A percentile compares a stretch with the other conserved stretches of the same genome.
Conservation (phyloP, 1,284 basidiomycete species). For the Coriolopsis trogii region DNA sequence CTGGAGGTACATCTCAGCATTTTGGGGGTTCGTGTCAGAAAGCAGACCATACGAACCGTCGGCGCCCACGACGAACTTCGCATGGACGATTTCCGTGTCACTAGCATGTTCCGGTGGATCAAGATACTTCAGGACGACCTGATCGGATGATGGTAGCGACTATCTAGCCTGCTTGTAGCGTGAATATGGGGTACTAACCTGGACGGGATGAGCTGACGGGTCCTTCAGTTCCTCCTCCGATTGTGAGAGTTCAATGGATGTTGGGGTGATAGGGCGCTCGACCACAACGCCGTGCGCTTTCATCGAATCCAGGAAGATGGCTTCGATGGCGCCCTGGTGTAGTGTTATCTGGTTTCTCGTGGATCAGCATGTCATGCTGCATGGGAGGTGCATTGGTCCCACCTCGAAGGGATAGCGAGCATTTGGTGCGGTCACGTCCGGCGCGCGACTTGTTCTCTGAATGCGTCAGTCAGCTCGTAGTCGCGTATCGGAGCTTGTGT, state of each 20-base stretch:
- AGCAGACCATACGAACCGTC: constrained; percentile 42
- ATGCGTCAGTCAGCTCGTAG: neutral
- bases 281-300: constrained; percentile 48
- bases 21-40: neutral
- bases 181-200: constrained; percentile 38
- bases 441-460: constrained; percentile 60
- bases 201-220: constrained; percentile 54
- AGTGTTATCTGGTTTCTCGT: constrained; percentile 54
- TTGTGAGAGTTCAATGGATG: constrained; percentile 52
- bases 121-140: constrained; percentile 42
- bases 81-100: constrained; percentile 47
- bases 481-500: neutral
- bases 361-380: neutral
- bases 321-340: constrained; percentile 75
- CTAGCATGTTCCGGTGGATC: constrained; percentile 29
- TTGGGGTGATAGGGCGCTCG: constrained; percentile 58
- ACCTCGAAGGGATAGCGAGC: constrained; percentile 68
- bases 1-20: constrained; percentile 27
- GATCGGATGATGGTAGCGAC: neutral
- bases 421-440: constrained; percentile 58
- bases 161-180: neutral
- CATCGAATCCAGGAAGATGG: constrained; percentile 72
- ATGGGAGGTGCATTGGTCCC: neutral
- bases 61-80: constrained; percentile 58
- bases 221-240: constrained; percentile 45